These are phyloP conservation scores for Penicillium corylophilum DNA, from an alignment of 2,329 filamentous ascomycete genomes.

Conservation along the genomic window DNA sequence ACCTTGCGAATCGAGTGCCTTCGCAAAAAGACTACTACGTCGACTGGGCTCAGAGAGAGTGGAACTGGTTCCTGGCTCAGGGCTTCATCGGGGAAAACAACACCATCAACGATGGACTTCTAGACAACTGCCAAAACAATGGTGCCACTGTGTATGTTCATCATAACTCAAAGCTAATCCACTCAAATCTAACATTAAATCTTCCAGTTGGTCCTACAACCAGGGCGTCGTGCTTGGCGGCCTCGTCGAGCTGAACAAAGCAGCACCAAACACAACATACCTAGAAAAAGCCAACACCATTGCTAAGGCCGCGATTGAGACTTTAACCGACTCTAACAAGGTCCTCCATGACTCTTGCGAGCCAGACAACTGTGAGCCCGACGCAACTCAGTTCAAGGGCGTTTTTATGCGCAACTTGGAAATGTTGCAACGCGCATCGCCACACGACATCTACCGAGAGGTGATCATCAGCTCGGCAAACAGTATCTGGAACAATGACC, in stretches of 20 bases:
- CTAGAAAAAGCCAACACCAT: constrained; percentile 49
- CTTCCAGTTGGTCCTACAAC: constrained; percentile 54
- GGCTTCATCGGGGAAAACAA: constrained; percentile 50
- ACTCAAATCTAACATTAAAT: background rate
- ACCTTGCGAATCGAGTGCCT: constrained; percentile 53
- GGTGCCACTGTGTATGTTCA: constrained; percentile 31
- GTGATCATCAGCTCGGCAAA: constrained; percentile 64
- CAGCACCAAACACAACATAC: constrained; percentile 43
- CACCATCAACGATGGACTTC: constrained; percentile 57
- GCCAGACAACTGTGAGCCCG: constrained; percentile 45
- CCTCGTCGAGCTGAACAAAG: constrained; percentile 53
- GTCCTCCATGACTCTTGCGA: constrained; percentile 59
- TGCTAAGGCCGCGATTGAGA: constrained; percentile 53
- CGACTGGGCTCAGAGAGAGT: constrained; percentile 48
- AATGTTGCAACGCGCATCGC: constrained; percentile 55
- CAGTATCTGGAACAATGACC: constrained; percentile 62
- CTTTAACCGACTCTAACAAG: constrained; percentile 46
- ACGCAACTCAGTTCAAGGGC: constrained; percentile 69
- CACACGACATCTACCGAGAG: constrained; percentile 49
- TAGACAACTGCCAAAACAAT: constrained; percentile 52
- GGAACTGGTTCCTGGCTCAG: constrained; percentile 52
- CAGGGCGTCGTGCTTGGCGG: constrained; percentile 62
- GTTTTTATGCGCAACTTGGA: constrained; percentile 66
- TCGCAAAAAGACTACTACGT: constrained; percentile 40
- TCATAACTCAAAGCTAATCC: background rate